Base-by-base conservation (phyloP, 1,284 basidiomycete species). In the Blastosporella zonata region DNA sequence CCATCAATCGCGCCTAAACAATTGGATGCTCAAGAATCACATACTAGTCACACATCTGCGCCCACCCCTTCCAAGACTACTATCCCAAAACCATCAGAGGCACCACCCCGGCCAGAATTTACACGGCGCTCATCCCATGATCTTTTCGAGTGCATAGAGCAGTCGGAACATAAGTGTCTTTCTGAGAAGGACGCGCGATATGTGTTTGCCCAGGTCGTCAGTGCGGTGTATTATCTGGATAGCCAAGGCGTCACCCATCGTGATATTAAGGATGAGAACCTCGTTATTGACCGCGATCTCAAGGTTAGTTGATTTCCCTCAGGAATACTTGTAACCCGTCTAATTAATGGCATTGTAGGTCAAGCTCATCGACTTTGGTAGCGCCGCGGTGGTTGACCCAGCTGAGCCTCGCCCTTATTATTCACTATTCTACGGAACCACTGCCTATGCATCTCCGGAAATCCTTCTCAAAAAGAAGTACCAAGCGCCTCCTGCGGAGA, bases 261-360 rank as follows among this genome's bases (percentile, higher is more conserved):
- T 43, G 93, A 97, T 63, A 88, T 97, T 68, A 97, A 97, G 65
- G 93, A 96, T 62, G 93, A 97, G 67, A 97, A 97, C 61, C 69
- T 94, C 43, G 85, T 95, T 47, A 83, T 96, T 50, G 91, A 94
- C 65, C 72, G 72, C 46, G 69, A 87, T 55, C 70, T 87, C 48
- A 85, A 79, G 69, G 88, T 87, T 55, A 53, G 64, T 41, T 23
- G 38, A 23, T n/a, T 17, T 33, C 6, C 3, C 39, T 33, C 21
- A 8, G 22, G n/a, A 12, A 35, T 6, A 40, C 39, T 60, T 31
- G 55, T 18, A n/a, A 12, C 15, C 29, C n/a, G 23, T 27, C 34
- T 46, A 8, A 59, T 22, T 9, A 12, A 31, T 36, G 12, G 4
- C 17, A 23, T 25, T 8, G n/a, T 44, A 89, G 82, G 87, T 95